Evolutionary conservation across 2,329 filamentous ascomycete species (phyloP).

Genomic region (Apiospora koreana): DNA sequence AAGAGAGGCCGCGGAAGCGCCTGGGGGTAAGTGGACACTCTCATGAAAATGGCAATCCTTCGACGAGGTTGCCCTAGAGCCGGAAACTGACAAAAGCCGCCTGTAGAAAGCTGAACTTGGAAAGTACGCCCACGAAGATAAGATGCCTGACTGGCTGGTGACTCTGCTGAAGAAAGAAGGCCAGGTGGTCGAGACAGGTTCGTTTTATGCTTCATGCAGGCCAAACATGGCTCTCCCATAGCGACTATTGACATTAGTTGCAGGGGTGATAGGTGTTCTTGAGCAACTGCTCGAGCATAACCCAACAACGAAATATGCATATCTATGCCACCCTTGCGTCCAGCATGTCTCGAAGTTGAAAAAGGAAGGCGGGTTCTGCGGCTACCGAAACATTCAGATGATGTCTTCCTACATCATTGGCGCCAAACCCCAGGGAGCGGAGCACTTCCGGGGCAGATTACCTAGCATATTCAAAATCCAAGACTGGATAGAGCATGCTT

Average conservation of each 20-base stretch:
- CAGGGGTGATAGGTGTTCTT: conserved; percentile 63
- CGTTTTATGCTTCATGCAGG: conserved; percentile 18
- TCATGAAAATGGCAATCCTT: not conserved
- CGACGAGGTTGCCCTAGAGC: not conserved
- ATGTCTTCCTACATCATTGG: conserved; percentile 76
- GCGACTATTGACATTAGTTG: not conserved
- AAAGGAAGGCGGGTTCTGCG: conserved; percentile 87
- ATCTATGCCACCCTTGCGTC: conserved; percentile 75
- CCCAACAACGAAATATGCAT: conserved; percentile 65
- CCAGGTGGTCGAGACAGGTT: conserved; percentile 55
- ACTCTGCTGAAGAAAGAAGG: conserved; percentile 62
- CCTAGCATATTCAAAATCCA: conserved; percentile 84
- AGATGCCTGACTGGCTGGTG: conserved; percentile 72
- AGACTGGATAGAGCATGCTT: conserved; percentile 82
- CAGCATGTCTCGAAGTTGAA: conserved; percentile 80
- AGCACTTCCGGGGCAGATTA: conserved; percentile 60
- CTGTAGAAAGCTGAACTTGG: conserved; percentile 64
- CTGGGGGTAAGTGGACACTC: conserved; percentile 34
- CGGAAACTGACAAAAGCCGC: conserved; percentile 9
- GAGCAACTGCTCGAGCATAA: conserved; percentile 66
- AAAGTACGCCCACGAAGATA: conserved; percentile 69
- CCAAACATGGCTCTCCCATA: not conserved
- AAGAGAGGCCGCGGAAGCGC: conserved; percentile 20
- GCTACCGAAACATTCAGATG: conserved; percentile 95
- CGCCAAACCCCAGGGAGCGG: conserved; percentile 54